Base-by-base conservation (phyloP, 192 early-diverging fungal genomes). In the Allomyces arbusculus region DNA sequence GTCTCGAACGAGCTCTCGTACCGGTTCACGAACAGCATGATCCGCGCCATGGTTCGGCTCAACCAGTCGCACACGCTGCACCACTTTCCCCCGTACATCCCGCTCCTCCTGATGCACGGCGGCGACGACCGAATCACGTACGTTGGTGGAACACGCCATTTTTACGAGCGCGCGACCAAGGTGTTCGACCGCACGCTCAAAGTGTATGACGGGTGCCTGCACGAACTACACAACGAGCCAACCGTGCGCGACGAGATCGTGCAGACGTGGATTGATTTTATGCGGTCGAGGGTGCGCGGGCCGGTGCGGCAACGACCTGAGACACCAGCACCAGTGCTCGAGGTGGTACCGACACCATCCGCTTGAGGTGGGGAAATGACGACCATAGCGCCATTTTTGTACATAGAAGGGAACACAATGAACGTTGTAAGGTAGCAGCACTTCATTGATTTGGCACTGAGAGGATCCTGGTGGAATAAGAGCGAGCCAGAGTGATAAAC, bases 21-120 rank as follows among this genome's bases (percentile, higher is more conserved):
- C 50, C 50, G 12, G 50, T 20, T 58, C 16, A 58, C 50, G 12
- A n/a, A 58, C 20, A 3, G 16, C 16, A 14, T 58, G 16, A 58
- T 81, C 8, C 83, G 85, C 50, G 50, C 50, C 50, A 58, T 20
- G 20, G 9, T 58, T 14, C 12, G 16, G 0, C 50, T 58, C 16
- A 58, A 16, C 16, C 12, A 58, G 50, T 3, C 20, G 50, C 50
- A 58, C 50, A 58, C 3, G 50, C 50, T 58, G 16, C 50, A 4
- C 50, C 50, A 40, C 33, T 7, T 40, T 3, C 33, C 3, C 50
- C 3, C 50, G 2, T n/a, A 58, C 50, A 58, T 58, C 20, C 50
- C 50, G 7, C 12, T 58, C 16, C 50, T 58, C 3, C 50, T 58
- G 50, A 58, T n/a, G 50, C 50, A 58, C 50, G 50, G 50, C 50